Evolutionary conservation across 2,329 filamentous ascomycete species (phyloP).

Genomic region (Phoma herbarum): DNA sequence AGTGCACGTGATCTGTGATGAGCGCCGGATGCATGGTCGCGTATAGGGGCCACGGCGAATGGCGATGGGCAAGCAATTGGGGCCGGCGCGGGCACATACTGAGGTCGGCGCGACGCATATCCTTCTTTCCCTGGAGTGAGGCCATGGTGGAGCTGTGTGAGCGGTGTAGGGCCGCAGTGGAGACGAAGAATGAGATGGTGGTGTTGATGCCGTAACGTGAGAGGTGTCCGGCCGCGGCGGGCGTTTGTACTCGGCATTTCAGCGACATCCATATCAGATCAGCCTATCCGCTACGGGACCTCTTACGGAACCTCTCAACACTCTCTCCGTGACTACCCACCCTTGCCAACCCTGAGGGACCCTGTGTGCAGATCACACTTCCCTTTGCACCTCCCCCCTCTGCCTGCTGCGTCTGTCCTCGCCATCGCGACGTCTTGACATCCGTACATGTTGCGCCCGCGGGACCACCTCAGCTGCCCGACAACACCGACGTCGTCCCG

Average conservation of each 20-base stretch:
- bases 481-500: slow-evolving; percentile 20
- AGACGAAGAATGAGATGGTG: slow-evolving; percentile 27
- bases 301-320: slow-evolving; percentile 17
- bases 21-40: slow-evolving; percentile 18
- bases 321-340: slow-evolving; percentile 18
- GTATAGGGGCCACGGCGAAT: slow-evolving; percentile 13
- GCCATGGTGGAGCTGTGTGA: slow-evolving; percentile 61
- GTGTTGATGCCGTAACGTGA: slow-evolving; percentile 18
- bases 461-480: slow-evolving; percentile 19
- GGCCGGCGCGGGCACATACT: slow-evolving; percentile 60
- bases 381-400: slow-evolving; percentile 2
- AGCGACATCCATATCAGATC: slow-evolving; percentile 8
- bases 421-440: background rate
- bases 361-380: slow-evolving; percentile 20
- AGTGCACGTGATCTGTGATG: slow-evolving; percentile 41
- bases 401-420: background rate
- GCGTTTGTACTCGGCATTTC: slow-evolving; percentile 11
- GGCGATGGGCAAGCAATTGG: slow-evolving; percentile 8
- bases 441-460: slow-evolving; percentile 11
- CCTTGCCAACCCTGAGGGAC: slow-evolving; percentile 7
- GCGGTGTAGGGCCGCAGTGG: slow-evolving; percentile 28
- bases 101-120: slow-evolving; percentile 78
- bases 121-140: slow-evolving; percentile 65
- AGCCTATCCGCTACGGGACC: slow-evolving; percentile 4
- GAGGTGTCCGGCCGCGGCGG: slow-evolving; percentile 12